Conservation (phyloP, 2,329 filamentous ascomycete species). For the Aspergillus neotritici region DNA sequence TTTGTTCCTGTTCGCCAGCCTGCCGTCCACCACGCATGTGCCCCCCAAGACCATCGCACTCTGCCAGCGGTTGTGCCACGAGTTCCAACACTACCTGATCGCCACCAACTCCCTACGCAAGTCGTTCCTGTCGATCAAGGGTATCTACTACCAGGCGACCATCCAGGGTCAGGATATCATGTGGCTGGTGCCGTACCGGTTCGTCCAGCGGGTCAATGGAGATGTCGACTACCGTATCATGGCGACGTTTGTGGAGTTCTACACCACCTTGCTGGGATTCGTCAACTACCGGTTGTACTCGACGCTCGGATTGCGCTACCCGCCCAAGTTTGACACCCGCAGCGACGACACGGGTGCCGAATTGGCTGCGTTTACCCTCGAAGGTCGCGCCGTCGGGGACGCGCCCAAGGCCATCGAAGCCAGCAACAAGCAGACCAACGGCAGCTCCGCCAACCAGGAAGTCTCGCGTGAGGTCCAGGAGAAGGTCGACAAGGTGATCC, state of each 20-base stretch:
- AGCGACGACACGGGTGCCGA: constrained; percentile 89
- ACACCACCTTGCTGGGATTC: constrained; percentile 91
- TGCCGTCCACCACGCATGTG: constrained; percentile 82
- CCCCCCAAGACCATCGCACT: constrained; percentile 92
- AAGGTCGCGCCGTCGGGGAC: constrained; percentile 59
- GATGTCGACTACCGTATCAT: constrained; percentile 99
- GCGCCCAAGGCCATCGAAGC: constrained; percentile 49
- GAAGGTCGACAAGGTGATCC: constrained; percentile 55
- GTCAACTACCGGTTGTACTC: constrained; percentile 96
- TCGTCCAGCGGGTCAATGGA: constrained; percentile 87
- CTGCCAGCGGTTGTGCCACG: constrained; percentile 85
- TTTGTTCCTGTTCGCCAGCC: constrained; percentile 94
- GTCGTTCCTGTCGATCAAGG: constrained; percentile 97
- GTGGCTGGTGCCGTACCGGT: constrained; percentile 96
- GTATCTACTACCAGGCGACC: constrained; percentile 97
- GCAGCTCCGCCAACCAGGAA: constrained; percentile 45
- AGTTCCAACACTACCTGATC: constrained; percentile 98
- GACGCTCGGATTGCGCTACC: constrained; percentile 84
- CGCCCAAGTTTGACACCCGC: constrained; percentile 81
- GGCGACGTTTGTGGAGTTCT: constrained; percentile 98
- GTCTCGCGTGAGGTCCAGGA: constrained; percentile 66
- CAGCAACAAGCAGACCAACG: constrained; percentile 46
- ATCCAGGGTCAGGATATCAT: constrained; percentile 95
- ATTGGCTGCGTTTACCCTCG: constrained; percentile 82
- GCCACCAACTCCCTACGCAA: constrained; percentile 85